Evolutionary conservation across 345 rosid genomes (phyloP).

Genomic region (Limnanthes douglasii): DNA sequence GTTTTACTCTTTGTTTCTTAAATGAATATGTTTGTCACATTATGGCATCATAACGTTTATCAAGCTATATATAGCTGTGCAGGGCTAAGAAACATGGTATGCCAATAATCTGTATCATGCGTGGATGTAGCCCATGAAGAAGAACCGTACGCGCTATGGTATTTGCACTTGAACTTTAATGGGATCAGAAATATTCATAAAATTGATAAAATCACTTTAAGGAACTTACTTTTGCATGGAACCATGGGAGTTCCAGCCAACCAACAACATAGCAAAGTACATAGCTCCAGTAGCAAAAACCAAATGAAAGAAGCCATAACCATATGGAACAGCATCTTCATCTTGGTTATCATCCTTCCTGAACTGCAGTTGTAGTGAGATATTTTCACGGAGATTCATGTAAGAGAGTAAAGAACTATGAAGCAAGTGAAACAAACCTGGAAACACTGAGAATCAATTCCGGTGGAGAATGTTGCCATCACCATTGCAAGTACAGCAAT

Average conservation of each 20-base stretch:
- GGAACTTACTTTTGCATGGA: conserved; percentile 49
- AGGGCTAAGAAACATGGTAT: too few species aligned
- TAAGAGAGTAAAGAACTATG: neutral
- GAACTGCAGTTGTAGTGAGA: conserved; percentile 22
- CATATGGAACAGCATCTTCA: conserved; percentile 72
- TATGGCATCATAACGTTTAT: too few species aligned
- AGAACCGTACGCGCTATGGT: too few species aligned
- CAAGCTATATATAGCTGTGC: too few species aligned
- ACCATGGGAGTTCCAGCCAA: conserved; percentile 92
- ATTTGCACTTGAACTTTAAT: too few species aligned
- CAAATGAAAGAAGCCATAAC: conserved; percentile 95
- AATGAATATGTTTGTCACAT: neutral
- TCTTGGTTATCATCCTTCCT: conserved; percentile 30
- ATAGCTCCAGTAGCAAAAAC: conserved; percentile 95
- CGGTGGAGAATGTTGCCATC: conserved; percentile 89
- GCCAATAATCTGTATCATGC: too few species aligned
- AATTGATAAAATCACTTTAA: too few species aligned
- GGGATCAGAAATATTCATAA: too few species aligned
- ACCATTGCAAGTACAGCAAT: conserved; percentile 81
- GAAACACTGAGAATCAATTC: conserved; percentile 87
- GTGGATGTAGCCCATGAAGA: too few species aligned
- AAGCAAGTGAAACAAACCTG: conserved; percentile 35
- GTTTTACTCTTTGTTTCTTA: neutral
- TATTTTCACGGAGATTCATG: neutral
- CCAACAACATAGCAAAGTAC: conserved; percentile 89